These are phyloP conservation scores for Crithidia fasciculata DNA, from an alignment of 208 protist genomes.

Conservation along the genomic window DNA sequence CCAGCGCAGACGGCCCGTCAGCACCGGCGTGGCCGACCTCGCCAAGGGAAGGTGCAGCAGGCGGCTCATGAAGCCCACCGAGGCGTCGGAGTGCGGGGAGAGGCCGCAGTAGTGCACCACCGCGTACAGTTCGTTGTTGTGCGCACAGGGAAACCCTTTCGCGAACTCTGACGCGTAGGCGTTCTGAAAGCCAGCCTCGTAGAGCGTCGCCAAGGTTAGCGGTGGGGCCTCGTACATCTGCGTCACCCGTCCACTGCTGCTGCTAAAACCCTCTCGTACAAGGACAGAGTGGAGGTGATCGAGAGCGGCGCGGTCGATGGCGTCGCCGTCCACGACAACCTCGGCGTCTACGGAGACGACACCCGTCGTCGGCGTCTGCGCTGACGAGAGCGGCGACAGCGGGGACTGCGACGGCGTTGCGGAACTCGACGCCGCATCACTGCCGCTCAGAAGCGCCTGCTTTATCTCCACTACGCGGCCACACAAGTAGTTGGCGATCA, in stretches of 20 bases:
- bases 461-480: slow-evolving; percentile 17
- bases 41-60: slow-evolving; percentile 43
- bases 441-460: neutral
- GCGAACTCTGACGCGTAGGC: slow-evolving; percentile 52
- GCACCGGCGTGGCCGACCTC: slow-evolving; percentile 22
- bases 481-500: slow-evolving; percentile 49
- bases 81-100: slow-evolving; percentile 71
- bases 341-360: slow-evolving; percentile 37
- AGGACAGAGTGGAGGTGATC: slow-evolving; percentile 14
- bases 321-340: slow-evolving; percentile 15
- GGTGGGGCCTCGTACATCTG: slow-evolving; percentile 31
- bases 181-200: slow-evolving; percentile 52
- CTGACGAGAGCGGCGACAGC: slow-evolving; percentile 1
- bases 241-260: slow-evolving; percentile 5
- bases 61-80: slow-evolving; percentile 55
- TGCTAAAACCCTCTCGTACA: neutral
- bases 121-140: slow-evolving; percentile 73
- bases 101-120: slow-evolving; percentile 64
- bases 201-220: slow-evolving; percentile 45
- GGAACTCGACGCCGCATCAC: neutral
- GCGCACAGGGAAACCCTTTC: slow-evolving; percentile 32
- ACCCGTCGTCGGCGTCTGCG: neutral
- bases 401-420: slow-evolving; percentile 5
- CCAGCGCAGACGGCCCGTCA: slow-evolving; percentile 15
- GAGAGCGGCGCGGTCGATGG: slow-evolving; percentile 18